phyloP scores from a whole-genome alignment of 345 rosid species.

The Pistacia vera region DNA sequence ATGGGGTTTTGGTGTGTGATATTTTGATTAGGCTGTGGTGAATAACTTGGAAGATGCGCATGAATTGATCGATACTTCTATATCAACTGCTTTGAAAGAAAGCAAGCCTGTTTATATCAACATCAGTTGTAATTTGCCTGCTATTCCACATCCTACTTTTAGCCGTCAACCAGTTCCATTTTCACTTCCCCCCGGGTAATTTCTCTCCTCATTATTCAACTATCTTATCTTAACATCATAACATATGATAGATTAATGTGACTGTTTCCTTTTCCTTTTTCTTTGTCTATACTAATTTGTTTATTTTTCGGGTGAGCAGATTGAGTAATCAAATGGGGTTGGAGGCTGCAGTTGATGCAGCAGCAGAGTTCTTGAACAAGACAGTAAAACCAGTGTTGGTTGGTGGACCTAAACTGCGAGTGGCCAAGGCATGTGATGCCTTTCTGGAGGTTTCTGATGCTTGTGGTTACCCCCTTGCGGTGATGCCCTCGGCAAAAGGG shows the following conservation, averaged over 20 bases:
- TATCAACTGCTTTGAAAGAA: constrained; percentile 50
- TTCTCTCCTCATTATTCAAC: too few relatives aligned
- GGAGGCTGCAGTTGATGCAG: constrained; percentile 65
- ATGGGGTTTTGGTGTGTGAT: too few relatives aligned
- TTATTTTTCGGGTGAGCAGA: constrained; percentile 26
- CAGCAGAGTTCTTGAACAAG: constrained; percentile 65
- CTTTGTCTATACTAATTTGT: not conserved
- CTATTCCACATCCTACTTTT: constrained; percentile 56
- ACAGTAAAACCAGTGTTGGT: constrained; percentile 74
- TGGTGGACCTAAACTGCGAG: constrained; percentile 66
- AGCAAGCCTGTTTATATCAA: constrained; percentile 78
- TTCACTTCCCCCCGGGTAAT: constrained; percentile 45
- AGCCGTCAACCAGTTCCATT: constrained; percentile 49
- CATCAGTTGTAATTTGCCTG: constrained; percentile 57
- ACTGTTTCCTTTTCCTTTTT: too few relatives aligned
- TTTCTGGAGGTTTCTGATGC: constrained; percentile 63
- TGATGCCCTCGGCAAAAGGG: constrained; percentile 76
- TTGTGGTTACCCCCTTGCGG: constrained; percentile 55
- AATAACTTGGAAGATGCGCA: constrained; percentile 65
- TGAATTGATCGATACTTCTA: constrained; percentile 56
- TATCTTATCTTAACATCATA: not conserved
- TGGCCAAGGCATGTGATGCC: constrained; percentile 51
- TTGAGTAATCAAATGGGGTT: constrained; percentile 54
- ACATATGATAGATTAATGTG: too few relatives aligned
- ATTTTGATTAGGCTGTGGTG: constrained; percentile 45